These are phyloP conservation scores for Silene coronaria DNA, from an alignment of 179 eudicot species.

Conservation along the genomic window DNA sequence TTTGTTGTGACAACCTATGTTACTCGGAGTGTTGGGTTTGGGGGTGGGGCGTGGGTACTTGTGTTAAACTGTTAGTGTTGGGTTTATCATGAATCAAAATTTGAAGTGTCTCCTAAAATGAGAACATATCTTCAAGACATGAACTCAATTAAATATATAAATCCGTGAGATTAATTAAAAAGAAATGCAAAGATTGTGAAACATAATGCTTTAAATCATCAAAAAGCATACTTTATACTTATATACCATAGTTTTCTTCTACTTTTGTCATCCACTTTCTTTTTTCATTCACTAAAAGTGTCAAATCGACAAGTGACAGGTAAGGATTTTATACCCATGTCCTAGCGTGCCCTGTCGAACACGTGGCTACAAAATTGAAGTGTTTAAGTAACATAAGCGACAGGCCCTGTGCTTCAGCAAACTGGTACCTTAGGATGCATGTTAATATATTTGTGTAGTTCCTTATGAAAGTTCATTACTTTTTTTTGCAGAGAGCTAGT, in stretches of 20 bases:
- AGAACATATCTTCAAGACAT: no score
- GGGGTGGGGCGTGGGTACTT: no score
- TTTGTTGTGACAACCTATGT: no score
- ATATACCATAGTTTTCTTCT: neutral
- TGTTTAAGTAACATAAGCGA: neutral
- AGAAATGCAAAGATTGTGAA: neutral
- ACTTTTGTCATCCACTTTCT: neutral
- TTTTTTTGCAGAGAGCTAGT: conserved; percentile 52
- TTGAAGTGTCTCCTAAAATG: no score
- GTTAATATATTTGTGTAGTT: neutral
- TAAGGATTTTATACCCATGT: neutral
- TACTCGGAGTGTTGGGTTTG: no score
- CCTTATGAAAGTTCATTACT: neutral
- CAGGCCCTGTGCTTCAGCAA: neutral
- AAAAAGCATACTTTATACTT: neutral
- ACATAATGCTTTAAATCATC: neutral
- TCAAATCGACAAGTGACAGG: neutral
- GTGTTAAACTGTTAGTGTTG: no score
- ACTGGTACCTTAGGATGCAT: neutral
- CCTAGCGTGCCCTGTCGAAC: neutral
- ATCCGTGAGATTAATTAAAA: no score
- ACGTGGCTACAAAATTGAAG: neutral
- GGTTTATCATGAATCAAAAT: no score
- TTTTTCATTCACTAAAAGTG: neutral
- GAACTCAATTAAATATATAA: no score